Evolutionary conservation across 768 basidiomycete species (phyloP).

Genomic region (Aureoboletus auriporus): DNA sequence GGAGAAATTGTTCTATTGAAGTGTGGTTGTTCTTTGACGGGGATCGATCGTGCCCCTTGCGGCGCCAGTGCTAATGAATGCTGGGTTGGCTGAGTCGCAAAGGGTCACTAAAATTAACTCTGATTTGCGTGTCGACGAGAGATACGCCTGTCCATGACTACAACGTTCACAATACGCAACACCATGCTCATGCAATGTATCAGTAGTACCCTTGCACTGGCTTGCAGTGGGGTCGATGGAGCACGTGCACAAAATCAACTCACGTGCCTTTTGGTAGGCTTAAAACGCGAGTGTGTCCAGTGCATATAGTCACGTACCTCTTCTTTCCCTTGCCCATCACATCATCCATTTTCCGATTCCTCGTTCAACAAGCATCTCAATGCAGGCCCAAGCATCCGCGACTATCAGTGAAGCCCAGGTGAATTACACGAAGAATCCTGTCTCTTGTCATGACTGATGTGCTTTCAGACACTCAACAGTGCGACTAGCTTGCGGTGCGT

Average conservation of each 20-base stretch:
- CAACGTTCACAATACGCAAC: no score
- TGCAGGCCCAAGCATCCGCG: slow-evolving; percentile 24
- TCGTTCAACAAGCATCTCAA: slow-evolving; percentile 1
- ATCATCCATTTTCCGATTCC: background rate
- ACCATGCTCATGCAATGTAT: no score
- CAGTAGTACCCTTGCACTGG: no score
- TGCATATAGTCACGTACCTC: background rate
- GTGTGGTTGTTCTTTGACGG: slow-evolving; percentile 16
- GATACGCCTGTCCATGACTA: slow-evolving; percentile 42
- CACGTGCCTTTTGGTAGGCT: slow-evolving; percentile 20
- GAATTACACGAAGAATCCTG: background rate
- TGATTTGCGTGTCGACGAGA: background rate
- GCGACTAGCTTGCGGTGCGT: slow-evolving; percentile 66
- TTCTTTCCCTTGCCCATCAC: slow-evolving; percentile 1
- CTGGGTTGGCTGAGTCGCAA: slow-evolving; percentile 52
- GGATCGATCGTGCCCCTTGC: slow-evolving; percentile 12
- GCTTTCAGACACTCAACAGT: slow-evolving; percentile 42
- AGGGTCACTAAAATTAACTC: slow-evolving; percentile 35
- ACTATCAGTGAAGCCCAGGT: slow-evolving; percentile 26
- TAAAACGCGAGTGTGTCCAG: slow-evolving; percentile 18
- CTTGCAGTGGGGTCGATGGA: no score
- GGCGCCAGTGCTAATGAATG: slow-evolving; percentile 36
- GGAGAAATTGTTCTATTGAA: slow-evolving; percentile 22
- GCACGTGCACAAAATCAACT: background rate
- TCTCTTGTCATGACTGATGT: slow-evolving; percentile 4